A percentile compares a stretch with the other conserved stretches of the same genome.
Evolutionary conservation across 2,329 filamentous ascomycete genomes (phyloP).

Genomic region (Cryphonectria parasitica): DNA sequence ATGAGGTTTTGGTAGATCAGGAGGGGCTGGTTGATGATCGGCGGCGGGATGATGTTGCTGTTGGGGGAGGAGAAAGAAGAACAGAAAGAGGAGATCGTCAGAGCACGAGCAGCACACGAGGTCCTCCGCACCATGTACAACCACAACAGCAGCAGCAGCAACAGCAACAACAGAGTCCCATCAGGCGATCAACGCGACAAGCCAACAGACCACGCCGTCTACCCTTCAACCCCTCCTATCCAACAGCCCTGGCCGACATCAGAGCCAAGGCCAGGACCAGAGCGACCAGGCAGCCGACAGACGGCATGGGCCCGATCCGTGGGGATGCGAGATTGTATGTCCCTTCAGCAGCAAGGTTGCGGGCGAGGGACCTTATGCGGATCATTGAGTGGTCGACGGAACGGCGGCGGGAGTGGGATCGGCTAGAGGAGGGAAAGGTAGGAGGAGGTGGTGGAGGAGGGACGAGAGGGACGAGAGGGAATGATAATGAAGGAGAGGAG

Average conservation of each 20-base stretch:
- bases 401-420: neutral
- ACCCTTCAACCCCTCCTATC: neutral
- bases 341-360: neutral
- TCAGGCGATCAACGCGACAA: neutral
- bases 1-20: neutral
- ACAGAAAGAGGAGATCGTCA: neutral
- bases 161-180: neutral
- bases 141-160: neutral
- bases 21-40: neutral
- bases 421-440: neutral
- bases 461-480: neutral
- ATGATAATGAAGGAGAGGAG: neutral
- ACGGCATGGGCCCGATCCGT: conserved; percentile 2
- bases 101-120: neutral
- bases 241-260: neutral
- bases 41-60: neutral
- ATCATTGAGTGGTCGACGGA: conserved; percentile 8
- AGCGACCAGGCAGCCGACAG: neutral
- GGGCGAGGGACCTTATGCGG: neutral
- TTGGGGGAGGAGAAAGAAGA: neutral
- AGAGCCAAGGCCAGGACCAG: neutral
- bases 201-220: neutral
- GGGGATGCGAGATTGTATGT: neutral
- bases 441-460: neutral
- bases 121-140: no score